These are phyloP conservation scores for Trichoderma simmonsii DNA, from an alignment of 2,329 filamentous ascomycete genomes.

Conservation along the genomic window DNA sequence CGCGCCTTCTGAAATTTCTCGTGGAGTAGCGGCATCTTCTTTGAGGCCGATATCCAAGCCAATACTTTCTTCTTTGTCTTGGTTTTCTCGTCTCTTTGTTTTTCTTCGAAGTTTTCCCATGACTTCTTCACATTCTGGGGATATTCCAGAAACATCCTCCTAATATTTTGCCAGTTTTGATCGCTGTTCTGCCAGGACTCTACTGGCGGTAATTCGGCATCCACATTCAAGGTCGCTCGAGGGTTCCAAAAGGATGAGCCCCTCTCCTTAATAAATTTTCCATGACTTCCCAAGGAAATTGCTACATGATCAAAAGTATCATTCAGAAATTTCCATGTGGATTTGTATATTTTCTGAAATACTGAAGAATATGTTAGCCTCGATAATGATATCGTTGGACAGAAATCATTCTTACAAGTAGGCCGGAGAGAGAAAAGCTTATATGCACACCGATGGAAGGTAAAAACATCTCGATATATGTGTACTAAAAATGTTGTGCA, in stretches of 20 bases:
- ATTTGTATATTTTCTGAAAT: neutral
- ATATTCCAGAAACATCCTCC: neutral
- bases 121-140: neutral
- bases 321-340: neutral
- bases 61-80: neutral
- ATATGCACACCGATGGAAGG: neutral
- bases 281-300: neutral
- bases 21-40: neutral
- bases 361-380: neutral
- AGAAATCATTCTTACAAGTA: neutral
- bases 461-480: neutral
- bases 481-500: neutral
- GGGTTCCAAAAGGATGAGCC: neutral
- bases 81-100: neutral
- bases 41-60: conserved; percentile 1
- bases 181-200: no score
- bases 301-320: neutral
- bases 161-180: neutral
- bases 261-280: neutral
- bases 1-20: neutral
- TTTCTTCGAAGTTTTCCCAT: neutral
- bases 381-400: fast-evolving
- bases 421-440: neutral
- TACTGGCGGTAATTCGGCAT: neutral
- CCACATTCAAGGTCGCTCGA: neutral